A percentile compares a stretch with the other conserved stretches of the same genome.
These are phyloP conservation scores for Perkinsus olseni DNA, from an alignment of 169 alveolate genomes.

Conservation along the genomic window DNA sequence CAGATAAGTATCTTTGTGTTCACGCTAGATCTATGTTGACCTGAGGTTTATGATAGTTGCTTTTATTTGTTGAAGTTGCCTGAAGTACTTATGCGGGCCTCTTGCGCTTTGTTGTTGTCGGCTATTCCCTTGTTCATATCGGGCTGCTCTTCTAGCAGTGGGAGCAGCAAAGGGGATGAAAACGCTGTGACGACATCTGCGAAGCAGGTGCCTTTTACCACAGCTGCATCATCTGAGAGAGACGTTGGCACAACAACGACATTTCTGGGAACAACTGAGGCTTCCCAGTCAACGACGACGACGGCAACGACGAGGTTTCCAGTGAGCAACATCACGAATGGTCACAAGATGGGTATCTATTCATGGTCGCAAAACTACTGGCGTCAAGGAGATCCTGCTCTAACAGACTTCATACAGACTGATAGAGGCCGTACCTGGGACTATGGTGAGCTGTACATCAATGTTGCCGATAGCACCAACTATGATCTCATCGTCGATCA, in stretches of 20 bases:
- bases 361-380: background rate
- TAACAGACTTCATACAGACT: background rate
- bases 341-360: background rate
- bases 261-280: background rate
- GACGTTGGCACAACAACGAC: background rate
- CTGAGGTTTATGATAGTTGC: no score
- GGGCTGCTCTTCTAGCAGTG: background rate
- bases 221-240: background rate
- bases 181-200: background rate
- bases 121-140: background rate
- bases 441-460: background rate
- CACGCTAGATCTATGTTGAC: no score
- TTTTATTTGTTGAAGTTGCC: background rate
- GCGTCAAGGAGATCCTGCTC: background rate
- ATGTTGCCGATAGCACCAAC: background rate
- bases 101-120: background rate
- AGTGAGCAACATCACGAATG: background rate
- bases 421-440: background rate
- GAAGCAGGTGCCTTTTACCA: background rate
- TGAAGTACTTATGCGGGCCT: background rate
- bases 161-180: background rate
- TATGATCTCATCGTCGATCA: background rate
- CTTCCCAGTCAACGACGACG: no score
- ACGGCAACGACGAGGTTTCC: background rate
- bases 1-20: no score